These are phyloP conservation scores for Coprinellus micaceus DNA, from an alignment of 768 basidiomycete genomes.

Conservation along the genomic window DNA sequence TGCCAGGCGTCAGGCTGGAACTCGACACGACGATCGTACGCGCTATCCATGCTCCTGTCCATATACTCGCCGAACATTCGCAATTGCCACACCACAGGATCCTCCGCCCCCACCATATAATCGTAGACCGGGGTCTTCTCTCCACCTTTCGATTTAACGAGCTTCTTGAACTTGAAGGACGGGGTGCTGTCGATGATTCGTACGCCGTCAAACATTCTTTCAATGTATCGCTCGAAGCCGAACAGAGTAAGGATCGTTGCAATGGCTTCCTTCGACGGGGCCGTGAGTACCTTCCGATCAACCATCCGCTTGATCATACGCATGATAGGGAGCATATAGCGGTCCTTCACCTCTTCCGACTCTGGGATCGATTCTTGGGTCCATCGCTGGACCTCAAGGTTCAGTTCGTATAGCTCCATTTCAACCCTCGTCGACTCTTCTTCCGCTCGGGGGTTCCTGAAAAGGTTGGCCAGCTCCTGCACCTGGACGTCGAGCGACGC, in stretches of 20 bases:
- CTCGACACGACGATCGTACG: slow-evolving; percentile 50
- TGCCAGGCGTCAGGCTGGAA: slow-evolving; percentile 76
- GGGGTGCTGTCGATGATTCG: slow-evolving; percentile 25
- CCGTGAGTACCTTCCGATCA: slow-evolving; percentile 33
- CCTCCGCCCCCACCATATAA: slow-evolving; percentile 55
- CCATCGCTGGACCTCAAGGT: slow-evolving; percentile 53
- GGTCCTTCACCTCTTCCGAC: slow-evolving; percentile 37
- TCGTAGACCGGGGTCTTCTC: slow-evolving; percentile 29
- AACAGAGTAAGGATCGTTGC: slow-evolving; percentile 38
- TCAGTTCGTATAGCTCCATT: slow-evolving; percentile 47
- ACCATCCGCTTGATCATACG: slow-evolving; percentile 44
- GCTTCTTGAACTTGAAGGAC: slow-evolving; percentile 52
- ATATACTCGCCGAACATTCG: slow-evolving; percentile 68
- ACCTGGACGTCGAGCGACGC: slow-evolving; percentile 31
- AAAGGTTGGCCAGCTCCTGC: slow-evolving; percentile 32
- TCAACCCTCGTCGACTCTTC: slow-evolving; percentile 47
- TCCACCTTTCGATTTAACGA: slow-evolving; percentile 45
- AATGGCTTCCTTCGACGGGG: slow-evolving; percentile 32
- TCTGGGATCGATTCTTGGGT: slow-evolving; percentile 41
- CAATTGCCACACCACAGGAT: slow-evolving; percentile 63
- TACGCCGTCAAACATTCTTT: slow-evolving; percentile 19
- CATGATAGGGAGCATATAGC: slow-evolving; percentile 43
- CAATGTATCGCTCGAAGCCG: slow-evolving; percentile 43
- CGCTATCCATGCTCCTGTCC: slow-evolving; percentile 69
- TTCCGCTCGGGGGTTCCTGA: slow-evolving; percentile 41